These are phyloP conservation scores for Phytomonas sp. DNA, from an alignment of 208 protist genomes.

Conservation along the genomic window DNA sequence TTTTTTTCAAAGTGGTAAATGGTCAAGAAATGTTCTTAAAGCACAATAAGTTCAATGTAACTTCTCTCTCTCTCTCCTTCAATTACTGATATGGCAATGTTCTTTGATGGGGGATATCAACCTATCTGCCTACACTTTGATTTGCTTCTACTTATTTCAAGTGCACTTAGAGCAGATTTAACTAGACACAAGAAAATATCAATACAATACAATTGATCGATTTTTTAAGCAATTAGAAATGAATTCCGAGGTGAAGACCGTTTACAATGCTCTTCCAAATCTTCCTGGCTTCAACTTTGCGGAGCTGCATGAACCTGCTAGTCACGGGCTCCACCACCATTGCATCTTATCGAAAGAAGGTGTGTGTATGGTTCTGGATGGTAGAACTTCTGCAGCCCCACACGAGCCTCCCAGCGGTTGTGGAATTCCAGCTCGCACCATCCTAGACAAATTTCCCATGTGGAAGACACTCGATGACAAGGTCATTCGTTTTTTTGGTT, in stretches of 20 bases:
- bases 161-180: not conserved
- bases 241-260: conserved; percentile 34
- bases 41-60: not conserved
- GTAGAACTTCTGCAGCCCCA: conserved; percentile 18
- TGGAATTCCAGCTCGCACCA: conserved; percentile 53
- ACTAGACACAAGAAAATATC: not conserved
- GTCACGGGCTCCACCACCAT: conserved; percentile 30
- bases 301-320: conserved; percentile 52
- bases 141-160: not conserved
- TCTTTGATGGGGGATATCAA: not conserved
- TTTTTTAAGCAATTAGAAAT: conserved; percentile 13
- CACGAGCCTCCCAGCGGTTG: conserved; percentile 21
- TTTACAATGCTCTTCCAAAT: conserved; percentile 85
- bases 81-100: not conserved
- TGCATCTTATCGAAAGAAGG: conserved; percentile 49
- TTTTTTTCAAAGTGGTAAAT: not conserved
- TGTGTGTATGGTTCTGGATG: conserved; percentile 8
- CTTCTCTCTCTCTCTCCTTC: not conserved
- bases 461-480: conserved; percentile 91
- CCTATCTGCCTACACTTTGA: not conserved
- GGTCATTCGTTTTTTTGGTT: conserved; percentile 94
- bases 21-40: not conserved
- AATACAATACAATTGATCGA: not conserved
- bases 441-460: conserved; percentile 64
- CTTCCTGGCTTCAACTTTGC: conserved; percentile 73